Evolutionary conservation across 2,329 filamentous ascomycete species (phyloP).

Genomic region (Fusarium sp.): DNA sequence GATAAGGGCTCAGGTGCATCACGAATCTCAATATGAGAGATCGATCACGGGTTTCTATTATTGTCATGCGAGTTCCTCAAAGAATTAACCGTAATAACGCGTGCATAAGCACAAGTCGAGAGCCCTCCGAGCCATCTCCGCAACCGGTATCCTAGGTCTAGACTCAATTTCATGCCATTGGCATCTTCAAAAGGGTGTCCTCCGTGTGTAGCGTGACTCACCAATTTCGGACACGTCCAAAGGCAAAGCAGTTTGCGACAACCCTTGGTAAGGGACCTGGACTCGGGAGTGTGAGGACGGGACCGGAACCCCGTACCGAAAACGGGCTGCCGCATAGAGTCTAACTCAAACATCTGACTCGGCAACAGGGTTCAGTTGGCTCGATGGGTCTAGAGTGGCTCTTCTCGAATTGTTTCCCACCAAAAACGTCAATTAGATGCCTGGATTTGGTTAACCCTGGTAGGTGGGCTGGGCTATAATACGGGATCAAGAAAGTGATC

Average conservation of each 20-base stretch:
- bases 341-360: constrained; percentile 40
- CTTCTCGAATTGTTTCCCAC: constrained; percentile 36
- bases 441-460: constrained; percentile 40
- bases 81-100: constrained; percentile 19
- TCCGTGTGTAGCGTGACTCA: constrained; percentile 33
- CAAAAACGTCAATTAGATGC: constrained; percentile 31
- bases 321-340: constrained; percentile 33
- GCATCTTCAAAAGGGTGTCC: neutral
- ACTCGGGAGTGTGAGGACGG: constrained; percentile 19
- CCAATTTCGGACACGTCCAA: constrained; percentile 15
- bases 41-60: constrained; percentile 22
- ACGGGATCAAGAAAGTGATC: neutral
- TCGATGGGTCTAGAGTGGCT: constrained; percentile 23
- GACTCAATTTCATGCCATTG: constrained; percentile 6
- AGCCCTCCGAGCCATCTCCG: constrained; percentile 28
- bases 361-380: constrained; percentile 44
- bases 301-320: constrained; percentile 28
- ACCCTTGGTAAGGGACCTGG: constrained; percentile 26
- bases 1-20: constrained; percentile 19
- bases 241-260: constrained; percentile 12
- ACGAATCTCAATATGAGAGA: neutral
- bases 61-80: constrained; percentile 10
- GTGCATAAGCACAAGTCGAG: constrained; percentile 4
- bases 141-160: constrained; percentile 11
- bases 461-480: neutral